Base-by-base conservation (phyloP, 2,329 filamentous ascomycete species). In the Aureobasidium sp. region DNA sequence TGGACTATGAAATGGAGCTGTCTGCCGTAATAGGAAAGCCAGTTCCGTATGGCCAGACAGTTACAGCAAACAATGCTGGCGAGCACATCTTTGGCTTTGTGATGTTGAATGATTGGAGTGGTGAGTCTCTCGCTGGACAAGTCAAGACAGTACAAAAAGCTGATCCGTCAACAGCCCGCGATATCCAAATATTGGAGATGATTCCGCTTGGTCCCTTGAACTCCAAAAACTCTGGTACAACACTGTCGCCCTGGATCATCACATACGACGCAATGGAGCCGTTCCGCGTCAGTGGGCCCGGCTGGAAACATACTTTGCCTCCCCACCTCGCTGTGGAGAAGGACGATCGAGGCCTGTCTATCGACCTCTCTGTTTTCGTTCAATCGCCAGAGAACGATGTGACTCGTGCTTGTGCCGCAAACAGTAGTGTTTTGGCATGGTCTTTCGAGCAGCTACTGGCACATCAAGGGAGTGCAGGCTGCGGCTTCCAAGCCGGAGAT, bases 61-160 rank as follows among this genome's bases (percentile, higher is more conserved):
- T 81, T 27, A 64, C 74, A 8, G 76, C 79, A n/a, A 68, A 68
- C 17, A 69, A 79, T 6, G 77, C 77, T 0, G 72, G 74, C 17
- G 77, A 83, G 0, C 82, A 87, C 65, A 83, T 87, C 17, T 87
- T 87, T 68, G 84, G 85, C 0, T 74, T 85, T n/a, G 80, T 84
- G 0, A 71, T 87, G 41, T 67, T 87, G 14, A 87, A 87, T 65
- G 84, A 87, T 64, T 87, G 84, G 84, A 81, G 77, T 57, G 76
- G 74, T 74, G 62, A 68, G 71, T 69, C 25, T 17, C 15, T 29
- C 12, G 17, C 5, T n/a, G 25, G 5, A 47, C 8, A 22, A 20
- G 63, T 36, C 7, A 12, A 62, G 7, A 47, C 12, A 44, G 17
- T 2, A 17, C 34, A 31, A 9, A 9, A 62, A 59, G 74, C 62